Base-by-base conservation (phyloP, 164 flowering plant genomes). In the Vitis riparia region DNA sequence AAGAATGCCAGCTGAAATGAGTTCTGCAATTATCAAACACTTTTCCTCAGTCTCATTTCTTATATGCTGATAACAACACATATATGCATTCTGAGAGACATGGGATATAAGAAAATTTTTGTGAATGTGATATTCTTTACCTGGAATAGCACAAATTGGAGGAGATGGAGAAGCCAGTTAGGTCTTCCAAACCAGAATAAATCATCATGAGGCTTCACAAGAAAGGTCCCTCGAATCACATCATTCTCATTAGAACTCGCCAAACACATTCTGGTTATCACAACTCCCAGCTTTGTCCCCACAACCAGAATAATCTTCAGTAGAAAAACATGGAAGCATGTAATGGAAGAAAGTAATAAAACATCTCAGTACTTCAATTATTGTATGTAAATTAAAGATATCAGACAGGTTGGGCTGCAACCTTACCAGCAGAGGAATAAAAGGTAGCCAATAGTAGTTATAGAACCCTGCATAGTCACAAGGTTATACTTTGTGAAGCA, bases 141-240 rank as follows among this genome's bases (percentile, higher is more conserved):
- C 88, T 83, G 88, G 63, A 85, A 79, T 30, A 85, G 71, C 15
- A 83, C 80, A 55, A 85, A 79, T 61, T 85, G 85, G 30, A 85
- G 76, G 51, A 85, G 79, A 63, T 81, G 50, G 44, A 85, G 85
- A 30, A 83, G 68, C 61, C 84, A 67, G 11, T 62, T 77, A 48
- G 88, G 88, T 23, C 75, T 67, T 29, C 78, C 77, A 68, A 85
- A 83, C 88, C 88, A 85, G 66, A 85, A 85, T 50, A 79, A 75
- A 11, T 76, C 70, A 71, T 85, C 82, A 5, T 73, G 75, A 2
- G 79, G 86, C 66, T 79, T 76, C 49, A 85, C 85, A 13, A 74
- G 71, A n/a, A 80, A 84, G 17, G 75, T 73, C 8, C 88, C 88
- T 56, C 68, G 80, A 27, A 76, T 73, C 47, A 85, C 84, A 3